These are phyloP conservation scores for Pseudoscleropodium purum DNA, from an alignment of 225 moss, liverwort and hornwort genomes.

Conservation along the genomic window DNA sequence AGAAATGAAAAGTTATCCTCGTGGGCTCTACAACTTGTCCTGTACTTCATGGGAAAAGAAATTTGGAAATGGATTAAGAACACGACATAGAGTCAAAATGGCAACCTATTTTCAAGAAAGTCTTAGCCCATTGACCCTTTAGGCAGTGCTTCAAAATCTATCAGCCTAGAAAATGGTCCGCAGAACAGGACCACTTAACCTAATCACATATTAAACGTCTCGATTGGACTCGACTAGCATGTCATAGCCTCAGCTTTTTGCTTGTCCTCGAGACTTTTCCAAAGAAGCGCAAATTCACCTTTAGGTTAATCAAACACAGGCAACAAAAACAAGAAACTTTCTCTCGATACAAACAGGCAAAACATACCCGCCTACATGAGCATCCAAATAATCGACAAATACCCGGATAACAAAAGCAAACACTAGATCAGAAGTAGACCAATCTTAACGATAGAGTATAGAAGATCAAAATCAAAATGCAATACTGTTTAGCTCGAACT, in stretches of 20 bases:
- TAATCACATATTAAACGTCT: background rate
- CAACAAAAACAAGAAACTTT: background rate
- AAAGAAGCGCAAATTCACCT: background rate
- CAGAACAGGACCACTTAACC: background rate
- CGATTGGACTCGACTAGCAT: background rate
- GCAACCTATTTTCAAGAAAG: background rate
- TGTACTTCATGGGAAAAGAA: background rate
- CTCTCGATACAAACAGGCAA: too few species aligned
- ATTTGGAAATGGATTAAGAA: background rate
- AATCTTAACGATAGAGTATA: background rate
- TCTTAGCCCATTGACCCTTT: background rate
- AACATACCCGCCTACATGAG: too few species aligned
- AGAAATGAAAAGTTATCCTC: too few species aligned
- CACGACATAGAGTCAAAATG: background rate
- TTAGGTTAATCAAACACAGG: background rate
- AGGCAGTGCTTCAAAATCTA: background rate
- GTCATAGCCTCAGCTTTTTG: background rate
- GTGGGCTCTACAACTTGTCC: background rate
- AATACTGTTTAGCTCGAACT: background rate
- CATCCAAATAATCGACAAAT: too few species aligned
- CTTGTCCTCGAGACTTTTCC: background rate
- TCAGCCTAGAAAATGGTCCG: background rate
- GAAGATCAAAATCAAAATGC: background rate
- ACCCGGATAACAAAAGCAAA: background rate
- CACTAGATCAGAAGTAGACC: background rate